Evolutionary conservation across 441 rosid species (phyloP), one percentile per base, ranked within the genome.

Genomic region (Omphalea diandra): DNA sequence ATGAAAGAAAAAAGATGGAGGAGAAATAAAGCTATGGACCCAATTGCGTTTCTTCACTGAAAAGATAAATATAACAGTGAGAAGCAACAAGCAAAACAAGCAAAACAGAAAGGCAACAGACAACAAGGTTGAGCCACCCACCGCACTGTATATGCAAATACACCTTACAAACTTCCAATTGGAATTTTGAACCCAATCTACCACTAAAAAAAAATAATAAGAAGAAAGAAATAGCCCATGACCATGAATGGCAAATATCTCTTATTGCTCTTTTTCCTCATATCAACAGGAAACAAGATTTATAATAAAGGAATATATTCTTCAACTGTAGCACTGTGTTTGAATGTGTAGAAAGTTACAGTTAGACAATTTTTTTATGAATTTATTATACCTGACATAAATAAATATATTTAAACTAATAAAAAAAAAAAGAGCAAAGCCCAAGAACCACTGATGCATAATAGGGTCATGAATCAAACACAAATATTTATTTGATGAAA

Each of bases 71-170:
- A 0, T 10, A 8, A 26, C 0, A 66, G 7, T 17, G 22, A 53
- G 24, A 9, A 36, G 33, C 29, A 43, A 66, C 67, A 70, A 75
- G 46, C 56, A 32, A 73, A 73, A 52, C 49, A 36, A 47, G 65
- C 70, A 38, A 49, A 65, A 17, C 22, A 31, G 18, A 27, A 27
- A 54, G 27, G 55, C 32, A 40, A 63, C 17, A 59, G 56, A 56
- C 68, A 69, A 31, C 43, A 35, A 52, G 50, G 35, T 3, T 20
- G 58, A 68, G n/a, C 58, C 55, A 65, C 65, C 72, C 66, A 62
- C 60, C 76, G 61, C 72, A 55, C 72, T 63, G 53, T 20, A 7
- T 53, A 69, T 64, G 74, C 80, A 75, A 61, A 58, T 65, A 75
- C 79, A 72, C 72, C 53, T 0, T 44, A 70, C 71, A 66, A 58